Evolutionary conservation across 2,329 filamentous ascomycete species (phyloP).

Genomic region (Trichoderma atroviride): DNA sequence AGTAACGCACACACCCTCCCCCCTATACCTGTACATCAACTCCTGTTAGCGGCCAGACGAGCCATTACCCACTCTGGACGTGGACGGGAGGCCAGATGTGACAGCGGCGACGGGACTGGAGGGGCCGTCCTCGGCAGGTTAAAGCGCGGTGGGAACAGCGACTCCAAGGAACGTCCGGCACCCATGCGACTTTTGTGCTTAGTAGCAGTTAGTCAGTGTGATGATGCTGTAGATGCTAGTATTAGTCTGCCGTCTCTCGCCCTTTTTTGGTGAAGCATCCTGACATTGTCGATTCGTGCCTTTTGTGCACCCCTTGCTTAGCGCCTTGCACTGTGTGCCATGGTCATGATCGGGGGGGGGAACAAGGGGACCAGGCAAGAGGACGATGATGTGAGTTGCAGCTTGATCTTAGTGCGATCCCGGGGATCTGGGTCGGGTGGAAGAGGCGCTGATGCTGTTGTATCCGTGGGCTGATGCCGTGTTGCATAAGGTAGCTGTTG

Average conservation of each 20-base stretch:
- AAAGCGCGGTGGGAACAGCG: not conserved
- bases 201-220: not conserved
- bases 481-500: not conserved
- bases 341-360: not conserved
- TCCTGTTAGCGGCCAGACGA: not conserved
- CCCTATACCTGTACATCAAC: not conserved
- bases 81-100: not conserved
- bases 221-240: not conserved
- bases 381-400: not conserved
- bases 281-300: not conserved
- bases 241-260: not conserved
- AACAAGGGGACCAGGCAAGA: not conserved
- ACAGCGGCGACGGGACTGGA: constrained; percentile 11
- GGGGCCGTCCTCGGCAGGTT: constrained; percentile 2
- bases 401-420: constrained; percentile 6
- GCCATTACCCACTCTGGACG: not conserved
- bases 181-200: not conserved
- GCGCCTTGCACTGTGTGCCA: constrained; percentile 23
- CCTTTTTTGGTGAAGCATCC: not conserved
- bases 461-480: not conserved
- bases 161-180: not conserved
- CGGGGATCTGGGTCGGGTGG: not conserved
- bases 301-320: constrained; percentile 17
- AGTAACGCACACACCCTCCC: constrained; percentile 14
- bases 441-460: not conserved